A percentile compares a stretch with the other conserved stretches of the same genome.
These are phyloP conservation scores for Sporothrix phasma DNA, from an alignment of 2,329 filamentous ascomycete species.

Conservation along the genomic window DNA sequence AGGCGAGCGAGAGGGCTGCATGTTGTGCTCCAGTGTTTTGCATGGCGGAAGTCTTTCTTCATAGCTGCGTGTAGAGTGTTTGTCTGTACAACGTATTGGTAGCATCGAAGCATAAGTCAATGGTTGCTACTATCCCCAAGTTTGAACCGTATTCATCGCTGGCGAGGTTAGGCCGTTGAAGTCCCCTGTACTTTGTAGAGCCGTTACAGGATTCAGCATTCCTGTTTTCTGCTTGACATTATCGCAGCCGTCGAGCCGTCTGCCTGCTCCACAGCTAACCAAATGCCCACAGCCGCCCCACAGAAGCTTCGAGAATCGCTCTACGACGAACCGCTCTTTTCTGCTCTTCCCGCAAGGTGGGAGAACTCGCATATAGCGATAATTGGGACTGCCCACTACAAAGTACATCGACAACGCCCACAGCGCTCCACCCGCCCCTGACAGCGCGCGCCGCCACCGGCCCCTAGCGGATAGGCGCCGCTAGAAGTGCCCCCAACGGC, in stretches of 20 bases:
- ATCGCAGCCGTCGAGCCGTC: background rate
- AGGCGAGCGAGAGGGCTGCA: background rate
- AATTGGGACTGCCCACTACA: background rate
- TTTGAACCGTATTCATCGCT: too few relatives aligned
- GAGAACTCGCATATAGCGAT: conserved; percentile 17
- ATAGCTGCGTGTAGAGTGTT: too few relatives aligned
- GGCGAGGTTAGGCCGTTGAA: too few relatives aligned
- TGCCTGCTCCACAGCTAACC: background rate
- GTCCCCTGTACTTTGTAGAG: too few relatives aligned
- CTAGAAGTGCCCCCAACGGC: background rate
- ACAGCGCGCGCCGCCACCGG: conserved; percentile 13
- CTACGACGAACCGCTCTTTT: background rate
- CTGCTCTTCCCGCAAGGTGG: background rate
- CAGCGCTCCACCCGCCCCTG: conserved; percentile 6
- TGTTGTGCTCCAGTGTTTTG: background rate
- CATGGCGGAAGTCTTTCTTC: too few relatives aligned
- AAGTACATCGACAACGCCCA: background rate
- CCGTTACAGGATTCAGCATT: too few relatives aligned
- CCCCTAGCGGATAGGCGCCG: background rate
- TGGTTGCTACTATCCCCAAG: too few relatives aligned
- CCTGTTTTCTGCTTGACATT: background rate
- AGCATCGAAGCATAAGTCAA: too few relatives aligned
- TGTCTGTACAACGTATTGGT: too few relatives aligned
- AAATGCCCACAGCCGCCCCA: conserved; percentile 22
- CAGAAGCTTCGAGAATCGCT: conserved; percentile 37